Evolutionary conservation across 2,329 filamentous ascomycete genomes (phyloP), one percentile per base, ranked within the genome.

Genomic region (Falciphora oryzae): DNA sequence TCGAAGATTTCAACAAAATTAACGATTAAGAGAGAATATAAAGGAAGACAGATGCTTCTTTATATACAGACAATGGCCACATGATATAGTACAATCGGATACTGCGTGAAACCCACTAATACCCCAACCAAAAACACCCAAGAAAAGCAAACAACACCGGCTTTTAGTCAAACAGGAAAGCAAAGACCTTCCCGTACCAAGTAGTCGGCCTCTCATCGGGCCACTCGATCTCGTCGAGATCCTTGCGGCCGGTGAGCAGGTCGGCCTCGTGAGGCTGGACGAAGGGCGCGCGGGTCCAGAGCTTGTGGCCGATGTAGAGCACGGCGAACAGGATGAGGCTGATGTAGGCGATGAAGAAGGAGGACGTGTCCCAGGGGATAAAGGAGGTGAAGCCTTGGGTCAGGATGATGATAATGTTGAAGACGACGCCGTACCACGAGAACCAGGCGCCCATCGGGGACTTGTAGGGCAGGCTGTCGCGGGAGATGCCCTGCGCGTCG

Each of bases 371-470:
- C 84, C 88, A 91, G 57, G 63, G 65, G 29, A 91, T 86, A 71
- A 90, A 91, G 7, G 83, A 81, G 13, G 85, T 86, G 75, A 91
- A 91, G 4, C 89, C 89, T 71, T 87, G 87, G 0, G 89, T 90
- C 28, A 91, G 66, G 63, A 87, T 81, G 66, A 91, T 87, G 62
- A 90, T 73, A 3, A 83, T 66, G 74, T 83, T 88, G 76, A 89
- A 88, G 73, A 87, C 84, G 4, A 90, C 77, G 2, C 88, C 88
- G 69, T 88, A 89, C 75, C 80, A 87, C 1, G 87, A 82, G 58
- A 89, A 79, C 70, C 79, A 90, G 0, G 88, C 88, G 75, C 90
- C 86, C 66, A 84, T 76, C 13, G 84, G 79, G 1, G 87, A 86
- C 31, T 77, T 78, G 74, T 89, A 91, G 0, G 87, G 86, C 22